Percentiles rank a stretch among this genome's conserved stretches.
phyloP scores from a whole-genome alignment of 108 stramenopile genomes.

The Poteriospumella lacustris region DNA sequence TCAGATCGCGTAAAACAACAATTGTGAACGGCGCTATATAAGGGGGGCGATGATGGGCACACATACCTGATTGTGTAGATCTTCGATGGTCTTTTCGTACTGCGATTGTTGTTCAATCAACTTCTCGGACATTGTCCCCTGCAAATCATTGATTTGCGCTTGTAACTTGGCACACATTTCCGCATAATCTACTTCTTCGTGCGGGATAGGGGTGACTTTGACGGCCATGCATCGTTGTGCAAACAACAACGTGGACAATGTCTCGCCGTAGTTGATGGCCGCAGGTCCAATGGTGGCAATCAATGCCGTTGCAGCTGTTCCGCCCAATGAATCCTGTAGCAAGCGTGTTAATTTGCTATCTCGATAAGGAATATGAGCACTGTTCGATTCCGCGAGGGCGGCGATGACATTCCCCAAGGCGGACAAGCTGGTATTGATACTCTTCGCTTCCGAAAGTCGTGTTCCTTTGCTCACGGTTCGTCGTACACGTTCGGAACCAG shows the following conservation, averaged over 20 bases:
- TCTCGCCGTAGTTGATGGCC: slow-evolving; percentile 11
- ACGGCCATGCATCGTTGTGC: slow-evolving; percentile 39
- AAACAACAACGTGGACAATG: slow-evolving; percentile 34
- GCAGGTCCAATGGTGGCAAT: slow-evolving; percentile 37
- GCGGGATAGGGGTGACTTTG: background rate
- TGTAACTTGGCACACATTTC: slow-evolving; percentile 31
- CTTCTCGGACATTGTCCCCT: background rate
- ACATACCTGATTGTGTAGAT: background rate
- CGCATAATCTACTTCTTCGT: slow-evolving; percentile 39
- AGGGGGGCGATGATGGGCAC: too few relatives aligned
- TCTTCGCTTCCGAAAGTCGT: slow-evolving; percentile 65
- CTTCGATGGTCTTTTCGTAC: background rate
- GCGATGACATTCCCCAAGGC: slow-evolving; percentile 73
- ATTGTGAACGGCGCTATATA: too few relatives aligned
- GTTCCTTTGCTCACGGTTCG: slow-evolving; percentile 1
- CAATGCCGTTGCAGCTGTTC: slow-evolving; percentile 31
- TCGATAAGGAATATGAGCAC: slow-evolving; percentile 37
- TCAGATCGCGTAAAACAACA: too few relatives aligned
- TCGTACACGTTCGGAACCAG: slow-evolving; percentile 34
- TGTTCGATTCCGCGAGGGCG: slow-evolving; percentile 61
- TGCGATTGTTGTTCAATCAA: background rate
- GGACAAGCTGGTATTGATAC: slow-evolving; percentile 74
- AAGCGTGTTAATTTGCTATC: slow-evolving; percentile 43
- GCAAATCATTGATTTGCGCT: background rate
- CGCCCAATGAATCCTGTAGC: slow-evolving; percentile 37